A percentile compares a stretch with the other conserved stretches of the same genome.
Evolutionary conservation across 2,329 filamentous ascomycete species (phyloP).

Genomic region (Lomentospora prolificans): DNA sequence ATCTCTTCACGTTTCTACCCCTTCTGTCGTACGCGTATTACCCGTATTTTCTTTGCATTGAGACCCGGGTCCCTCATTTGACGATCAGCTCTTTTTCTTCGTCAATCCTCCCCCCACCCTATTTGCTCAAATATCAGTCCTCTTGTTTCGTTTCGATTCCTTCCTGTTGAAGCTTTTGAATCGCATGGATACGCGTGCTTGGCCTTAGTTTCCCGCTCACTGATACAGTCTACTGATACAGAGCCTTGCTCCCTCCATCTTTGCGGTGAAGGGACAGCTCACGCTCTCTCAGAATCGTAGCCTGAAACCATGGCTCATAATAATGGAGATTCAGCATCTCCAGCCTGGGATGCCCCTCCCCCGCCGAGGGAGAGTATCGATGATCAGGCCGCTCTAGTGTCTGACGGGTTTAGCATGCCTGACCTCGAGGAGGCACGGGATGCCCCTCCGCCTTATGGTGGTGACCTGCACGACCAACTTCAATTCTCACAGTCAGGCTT

Average conservation of each 20-base stretch:
- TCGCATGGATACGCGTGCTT: not conserved
- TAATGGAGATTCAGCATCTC: not conserved
- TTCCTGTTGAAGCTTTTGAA: too few species aligned
- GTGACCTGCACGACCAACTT: slow-evolving; percentile 43
- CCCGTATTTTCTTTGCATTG: not conserved
- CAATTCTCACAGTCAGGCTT: slow-evolving; percentile 54
- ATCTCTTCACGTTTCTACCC: not conserved
- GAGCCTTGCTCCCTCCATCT: too few species aligned
- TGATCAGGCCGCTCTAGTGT: slow-evolving; percentile 22
- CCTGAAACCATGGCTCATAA: not conserved
- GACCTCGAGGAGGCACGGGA: slow-evolving; percentile 30
- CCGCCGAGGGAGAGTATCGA: slow-evolving; percentile 14
- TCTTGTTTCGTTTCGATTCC: too few species aligned
- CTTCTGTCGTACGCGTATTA: not conserved
- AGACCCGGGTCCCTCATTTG: not conserved
- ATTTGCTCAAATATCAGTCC: not conserved
- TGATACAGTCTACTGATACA: too few species aligned
- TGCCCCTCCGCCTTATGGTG: slow-evolving; percentile 49
- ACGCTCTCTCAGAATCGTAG: too few species aligned
- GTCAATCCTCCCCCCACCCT: not conserved
- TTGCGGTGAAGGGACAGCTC: too few species aligned
- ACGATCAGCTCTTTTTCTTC: not conserved
- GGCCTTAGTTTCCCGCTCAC: not conserved
- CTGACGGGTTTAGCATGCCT: slow-evolving; percentile 30
- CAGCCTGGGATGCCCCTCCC: slow-evolving; percentile 2